Percentiles rank a stretch among this genome's conserved stretches.
Evolutionary conservation across 2,329 filamentous ascomycete species (phyloP).

Genomic region (Paraconiothyrium brasiliense): DNA sequence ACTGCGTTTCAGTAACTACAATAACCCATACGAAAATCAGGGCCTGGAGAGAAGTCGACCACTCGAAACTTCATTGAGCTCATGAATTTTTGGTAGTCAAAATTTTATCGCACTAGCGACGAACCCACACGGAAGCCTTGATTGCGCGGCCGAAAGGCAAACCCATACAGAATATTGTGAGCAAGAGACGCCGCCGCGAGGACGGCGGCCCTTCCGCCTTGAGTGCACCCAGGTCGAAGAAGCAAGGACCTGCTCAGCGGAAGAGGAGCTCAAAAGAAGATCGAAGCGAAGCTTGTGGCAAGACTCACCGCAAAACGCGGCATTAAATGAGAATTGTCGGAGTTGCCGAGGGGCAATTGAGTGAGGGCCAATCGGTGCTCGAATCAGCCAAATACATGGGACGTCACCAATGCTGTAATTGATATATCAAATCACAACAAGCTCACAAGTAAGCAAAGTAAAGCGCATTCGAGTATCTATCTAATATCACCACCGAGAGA

Average conservation of each 20-base stretch:
- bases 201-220: not conserved
- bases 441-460: constrained; percentile 2
- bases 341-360: too few species aligned
- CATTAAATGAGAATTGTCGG: too few species aligned
- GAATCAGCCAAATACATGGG: too few species aligned
- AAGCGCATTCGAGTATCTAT: constrained; percentile 24
- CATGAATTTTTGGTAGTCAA: constrained; percentile 16
- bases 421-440: not conserved
- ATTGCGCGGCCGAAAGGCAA: constrained; percentile 13
- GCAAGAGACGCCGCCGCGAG: not conserved
- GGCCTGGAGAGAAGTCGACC: not conserved
- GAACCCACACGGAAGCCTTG: constrained; percentile 4
- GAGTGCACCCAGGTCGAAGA: not conserved
- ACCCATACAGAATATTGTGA: not conserved
- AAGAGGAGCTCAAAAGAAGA: not conserved
- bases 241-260: not conserved
- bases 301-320: too few species aligned
- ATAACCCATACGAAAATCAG: not conserved
- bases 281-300: not conserved
- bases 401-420: too few species aligned
- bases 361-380: too few species aligned
- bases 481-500: constrained; percentile 8
- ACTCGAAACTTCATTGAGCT: constrained; percentile 13
- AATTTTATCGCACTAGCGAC: constrained; percentile 17
- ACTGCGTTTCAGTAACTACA: not conserved